phyloP scores from a whole-genome alignment of 768 basidiomycete species.

The Leccinum disarticulatum region DNA sequence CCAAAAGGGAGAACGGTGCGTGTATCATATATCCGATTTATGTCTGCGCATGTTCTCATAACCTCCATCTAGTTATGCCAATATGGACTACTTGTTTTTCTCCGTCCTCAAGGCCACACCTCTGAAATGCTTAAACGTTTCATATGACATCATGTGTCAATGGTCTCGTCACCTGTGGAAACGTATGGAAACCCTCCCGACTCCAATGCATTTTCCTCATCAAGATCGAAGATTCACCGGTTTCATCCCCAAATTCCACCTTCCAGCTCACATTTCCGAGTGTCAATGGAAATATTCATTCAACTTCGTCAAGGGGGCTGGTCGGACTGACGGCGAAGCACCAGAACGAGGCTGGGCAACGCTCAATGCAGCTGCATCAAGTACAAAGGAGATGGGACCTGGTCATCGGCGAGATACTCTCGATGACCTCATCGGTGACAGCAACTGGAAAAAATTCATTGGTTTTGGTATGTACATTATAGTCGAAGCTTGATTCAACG shows the following conservation, averaged over 20 bases:
- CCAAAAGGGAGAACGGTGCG: conserved; percentile 19
- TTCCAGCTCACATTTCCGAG: conserved; percentile 31
- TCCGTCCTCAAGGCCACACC: neutral
- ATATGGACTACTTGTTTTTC: neutral
- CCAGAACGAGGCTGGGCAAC: conserved; percentile 39
- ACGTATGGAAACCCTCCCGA: neutral
- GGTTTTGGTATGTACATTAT: conserved; percentile 22
- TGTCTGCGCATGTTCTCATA: neutral
- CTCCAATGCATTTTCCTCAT: neutral
- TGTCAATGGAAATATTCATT: conserved; percentile 35
- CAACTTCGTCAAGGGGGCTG: conserved; percentile 18
- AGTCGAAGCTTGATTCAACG: too few species aligned
- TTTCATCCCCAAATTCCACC: conserved; percentile 40
- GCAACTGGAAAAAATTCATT: conserved; percentile 36
- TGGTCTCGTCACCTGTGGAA: neutral
- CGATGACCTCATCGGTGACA: conserved; percentile 38
- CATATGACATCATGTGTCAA: neutral
- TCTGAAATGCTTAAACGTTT: neutral
- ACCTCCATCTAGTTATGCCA: neutral
- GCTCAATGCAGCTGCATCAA: conserved; percentile 22
- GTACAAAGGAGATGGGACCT: conserved; percentile 34
- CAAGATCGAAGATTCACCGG: neutral
- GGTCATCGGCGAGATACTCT: conserved; percentile 33
- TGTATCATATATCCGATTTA: neutral
- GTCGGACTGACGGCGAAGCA: conserved; percentile 26